These are phyloP conservation scores for Eustoma russellianum DNA, from an alignment of 257 asterid species.

Conservation along the genomic window DNA sequence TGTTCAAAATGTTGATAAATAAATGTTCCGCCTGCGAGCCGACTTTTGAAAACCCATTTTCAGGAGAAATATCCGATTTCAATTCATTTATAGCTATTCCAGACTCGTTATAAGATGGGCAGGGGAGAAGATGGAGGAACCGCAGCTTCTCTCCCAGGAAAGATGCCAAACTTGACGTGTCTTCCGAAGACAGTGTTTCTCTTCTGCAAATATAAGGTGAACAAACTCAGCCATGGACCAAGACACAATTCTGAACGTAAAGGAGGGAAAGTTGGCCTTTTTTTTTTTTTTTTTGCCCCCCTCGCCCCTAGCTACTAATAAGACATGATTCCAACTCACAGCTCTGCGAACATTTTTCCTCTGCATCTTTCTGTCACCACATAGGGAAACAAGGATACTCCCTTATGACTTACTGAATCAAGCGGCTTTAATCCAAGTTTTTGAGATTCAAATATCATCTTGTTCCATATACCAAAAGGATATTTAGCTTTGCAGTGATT, in stretches of 20 bases:
- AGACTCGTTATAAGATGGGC: conserved; percentile 31
- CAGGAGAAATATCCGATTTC: conserved; percentile 21
- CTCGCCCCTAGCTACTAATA: not conserved
- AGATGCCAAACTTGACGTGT: conserved; percentile 54
- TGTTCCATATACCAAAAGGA: conserved; percentile 83
- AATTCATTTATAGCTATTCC: conserved; percentile 23
- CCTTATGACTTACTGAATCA: conserved; percentile 32
- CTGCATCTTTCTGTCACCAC: conserved; percentile 78
- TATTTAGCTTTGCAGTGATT: conserved; percentile 38
- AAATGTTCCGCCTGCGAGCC: conserved; percentile 42
- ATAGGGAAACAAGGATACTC: conserved; percentile 62
- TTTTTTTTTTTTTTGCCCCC: too few relatives aligned
- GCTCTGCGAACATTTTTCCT: conserved; percentile 75
- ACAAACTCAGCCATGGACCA: conserved; percentile 8
- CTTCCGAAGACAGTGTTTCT: conserved; percentile 56
- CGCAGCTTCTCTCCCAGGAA: conserved; percentile 89
- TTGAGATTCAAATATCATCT: conserved; percentile 49
- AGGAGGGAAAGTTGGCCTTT: too few relatives aligned
- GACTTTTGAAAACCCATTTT: conserved; percentile 30
- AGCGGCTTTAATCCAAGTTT: conserved; percentile 38
- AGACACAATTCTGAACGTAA: conserved; percentile 8
- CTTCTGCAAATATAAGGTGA: conserved; percentile 53
- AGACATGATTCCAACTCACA: conserved; percentile 41
- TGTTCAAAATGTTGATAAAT: conserved; percentile 52
- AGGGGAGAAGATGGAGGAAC: conserved; percentile 66